A percentile compares a stretch with the other conserved stretches of the same genome.
Conservation (phyloP, 495 filamentous ascomycete genomes). For the Polyplosphaeria fusca region DNA sequence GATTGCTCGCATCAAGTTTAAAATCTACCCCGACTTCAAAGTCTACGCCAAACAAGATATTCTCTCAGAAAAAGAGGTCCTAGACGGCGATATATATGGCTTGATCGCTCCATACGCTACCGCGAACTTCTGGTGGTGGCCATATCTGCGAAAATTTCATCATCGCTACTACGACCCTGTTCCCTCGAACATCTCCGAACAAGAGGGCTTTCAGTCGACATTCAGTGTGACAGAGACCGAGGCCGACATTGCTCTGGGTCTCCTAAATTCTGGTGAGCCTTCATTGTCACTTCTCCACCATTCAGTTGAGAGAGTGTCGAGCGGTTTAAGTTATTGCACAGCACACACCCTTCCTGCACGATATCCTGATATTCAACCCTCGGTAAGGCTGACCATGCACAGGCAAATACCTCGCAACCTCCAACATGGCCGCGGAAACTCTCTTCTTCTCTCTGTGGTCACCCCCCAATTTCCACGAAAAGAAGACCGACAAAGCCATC, state of each 20-base stretch:
- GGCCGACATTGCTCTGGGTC: conserved; percentile 41
- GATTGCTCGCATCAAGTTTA: conserved; percentile 48
- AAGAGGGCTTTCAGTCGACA: conserved; percentile 52
- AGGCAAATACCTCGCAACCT: conserved; percentile 46
- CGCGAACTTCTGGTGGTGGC: conserved; percentile 54
- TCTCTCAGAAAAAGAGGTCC: conserved; percentile 46
- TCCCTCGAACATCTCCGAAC: conserved; percentile 40
- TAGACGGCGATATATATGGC: conserved; percentile 49
- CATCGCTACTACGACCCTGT: conserved; percentile 51
- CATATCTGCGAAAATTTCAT: conserved; percentile 49
- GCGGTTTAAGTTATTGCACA: no score
- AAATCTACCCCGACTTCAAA: conserved; percentile 49
- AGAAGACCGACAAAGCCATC: conserved; percentile 45
- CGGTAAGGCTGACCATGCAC: no score
- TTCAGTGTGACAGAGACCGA: conserved; percentile 49
- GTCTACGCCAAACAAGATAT: conserved; percentile 49
- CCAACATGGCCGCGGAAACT: conserved; percentile 50
- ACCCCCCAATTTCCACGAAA: conserved; percentile 51
- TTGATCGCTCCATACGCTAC: conserved; percentile 51
- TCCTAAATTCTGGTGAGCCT: conserved; percentile 44
- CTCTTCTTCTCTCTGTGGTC: conserved; percentile 49
- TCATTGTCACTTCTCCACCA: no score
- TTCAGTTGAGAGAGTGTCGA: no score
- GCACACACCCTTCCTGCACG: no score
- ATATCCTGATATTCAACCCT: no score